Evolutionary conservation across 2,329 filamentous ascomycete species (phyloP), one percentile per base, ranked within the genome.

Genomic region (Amauroascus verrucosus): DNA sequence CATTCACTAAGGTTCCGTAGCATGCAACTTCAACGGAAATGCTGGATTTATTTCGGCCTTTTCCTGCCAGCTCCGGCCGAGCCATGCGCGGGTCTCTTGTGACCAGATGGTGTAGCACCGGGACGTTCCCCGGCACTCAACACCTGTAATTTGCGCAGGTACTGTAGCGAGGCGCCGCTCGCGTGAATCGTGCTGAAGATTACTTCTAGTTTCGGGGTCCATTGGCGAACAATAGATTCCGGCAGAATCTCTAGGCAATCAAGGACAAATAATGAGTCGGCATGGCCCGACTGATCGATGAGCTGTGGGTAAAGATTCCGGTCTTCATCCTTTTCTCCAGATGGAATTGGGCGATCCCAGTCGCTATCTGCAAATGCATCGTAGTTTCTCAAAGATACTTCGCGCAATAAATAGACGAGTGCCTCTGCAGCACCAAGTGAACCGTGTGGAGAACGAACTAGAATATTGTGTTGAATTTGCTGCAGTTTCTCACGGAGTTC

Each of bases 181-280:
- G 71, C 65, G 58, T 76, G 69, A 48, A 77, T 70, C 59, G 75
- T 73, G 57, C 59, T 60, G 14, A 68, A 63, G 11, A 70, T 62
- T 5, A 58, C 59, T 11, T 59, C 59, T 28, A 73, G 59, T 26
- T 60, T 63, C n/a, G 58, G 48, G 14, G 58, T 51, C 48, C 64
- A 67, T 26, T 64, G 62, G 35, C 61, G 58, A 2, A 72, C 59
- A 38, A 65, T 62, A 1, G 58, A 50, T 3, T 64, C 56, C 13
- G 66, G 63, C 5, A 73, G 57, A 14, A 60, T 55, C 44, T 66
- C 67, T n/a, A 74, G 62, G 20, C 64, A 66, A 58, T 71, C 64
- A 35, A 74, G 60, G 6, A 72, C 62, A 53, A 72, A 72, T 33
- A 63, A 63, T 24, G 45, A 20, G 13, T 53, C 47, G 2, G 55